phyloP scores from a whole-genome alignment of 192 early-diverging fungal species.

The Coemansia umbellata region DNA sequence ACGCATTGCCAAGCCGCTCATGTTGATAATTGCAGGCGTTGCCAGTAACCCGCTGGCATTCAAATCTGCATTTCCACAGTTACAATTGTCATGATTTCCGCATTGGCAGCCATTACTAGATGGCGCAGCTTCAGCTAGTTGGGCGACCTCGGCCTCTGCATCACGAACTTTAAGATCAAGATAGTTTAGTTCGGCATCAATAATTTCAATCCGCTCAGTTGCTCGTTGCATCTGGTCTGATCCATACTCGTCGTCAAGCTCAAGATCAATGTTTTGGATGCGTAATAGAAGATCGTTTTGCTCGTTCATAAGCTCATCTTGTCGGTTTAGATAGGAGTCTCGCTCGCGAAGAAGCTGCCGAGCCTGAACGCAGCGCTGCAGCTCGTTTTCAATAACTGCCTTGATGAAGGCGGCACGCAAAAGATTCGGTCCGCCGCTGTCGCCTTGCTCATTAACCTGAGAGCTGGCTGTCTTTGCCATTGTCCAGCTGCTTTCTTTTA shows the following conservation, averaged over 20 bases:
- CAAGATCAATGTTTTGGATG: conserved; percentile 20
- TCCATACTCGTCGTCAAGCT: conserved; percentile 8
- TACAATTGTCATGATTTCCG: not conserved
- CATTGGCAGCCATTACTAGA: not conserved
- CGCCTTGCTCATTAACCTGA: not conserved
- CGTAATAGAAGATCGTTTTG: conserved; percentile 33
- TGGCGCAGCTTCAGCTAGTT: conserved; percentile 27
- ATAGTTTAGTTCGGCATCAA: conserved; percentile 47
- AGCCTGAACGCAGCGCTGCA: conserved; percentile 43
- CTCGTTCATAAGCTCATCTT: conserved; percentile 48
- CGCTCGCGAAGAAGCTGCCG: conserved; percentile 45
- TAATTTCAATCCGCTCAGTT: conserved; percentile 40
- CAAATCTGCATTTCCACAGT: not conserved
- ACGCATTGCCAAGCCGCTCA: conserved; percentile 51
- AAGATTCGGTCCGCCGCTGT: conserved; percentile 18
- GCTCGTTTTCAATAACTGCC: conserved; percentile 35
- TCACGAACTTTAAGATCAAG: conserved; percentile 50
- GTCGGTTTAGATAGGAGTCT: conserved; percentile 28
- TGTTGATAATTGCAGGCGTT: conserved; percentile 28
- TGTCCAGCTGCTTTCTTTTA: conserved; percentile 34
- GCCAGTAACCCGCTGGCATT: conserved; percentile 15
- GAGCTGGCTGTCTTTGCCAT: conserved; percentile 14
- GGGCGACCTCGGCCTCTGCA: conserved; percentile 41
- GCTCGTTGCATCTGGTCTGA: conserved; percentile 12
- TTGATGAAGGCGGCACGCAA: conserved; percentile 48